Evolutionary conservation across 768 basidiomycete genomes (phyloP).

Genomic region (Suillus ampliporus): DNA sequence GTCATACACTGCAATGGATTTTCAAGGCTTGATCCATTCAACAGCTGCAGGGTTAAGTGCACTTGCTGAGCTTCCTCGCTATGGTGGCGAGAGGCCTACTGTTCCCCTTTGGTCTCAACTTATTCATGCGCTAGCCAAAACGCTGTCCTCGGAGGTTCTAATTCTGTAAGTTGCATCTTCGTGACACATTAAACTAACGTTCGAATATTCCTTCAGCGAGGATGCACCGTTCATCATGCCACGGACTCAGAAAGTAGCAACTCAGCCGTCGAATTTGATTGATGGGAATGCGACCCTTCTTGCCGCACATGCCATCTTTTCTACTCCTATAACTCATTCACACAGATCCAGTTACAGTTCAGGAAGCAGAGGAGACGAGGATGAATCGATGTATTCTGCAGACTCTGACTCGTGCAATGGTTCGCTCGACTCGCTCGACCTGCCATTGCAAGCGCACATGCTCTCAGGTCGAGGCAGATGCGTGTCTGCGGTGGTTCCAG

Average conservation of each 20-base stretch:
- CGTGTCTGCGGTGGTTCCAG: slow-evolving; percentile 2
- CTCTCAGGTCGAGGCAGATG: background rate
- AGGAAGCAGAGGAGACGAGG: background rate
- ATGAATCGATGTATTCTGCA: background rate
- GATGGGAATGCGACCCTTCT: background rate
- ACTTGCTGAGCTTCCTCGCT: too few species aligned
- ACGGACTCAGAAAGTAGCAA: background rate
- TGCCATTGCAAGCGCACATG: slow-evolving; percentile 13
- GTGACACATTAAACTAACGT: background rate
- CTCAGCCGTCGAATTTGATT: background rate
- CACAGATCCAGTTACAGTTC: background rate
- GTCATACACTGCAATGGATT: background rate
- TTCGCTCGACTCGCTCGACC: slow-evolving; percentile 1
- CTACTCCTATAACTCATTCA: too few species aligned
- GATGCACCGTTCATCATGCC: slow-evolving; percentile 4
- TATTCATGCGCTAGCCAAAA: background rate
- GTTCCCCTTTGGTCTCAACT: slow-evolving; percentile 5
- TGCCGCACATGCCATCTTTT: background rate
- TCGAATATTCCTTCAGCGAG: background rate
- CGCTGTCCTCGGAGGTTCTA: background rate
- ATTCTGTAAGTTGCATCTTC: background rate
- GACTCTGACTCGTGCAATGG: background rate
- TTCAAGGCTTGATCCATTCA: background rate
- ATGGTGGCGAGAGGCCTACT: background rate
- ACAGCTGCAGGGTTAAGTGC: background rate